Evolutionary conservation across 2,329 filamentous ascomycete genomes (phyloP).

Genomic region (Microcyclosporella mali): DNA sequence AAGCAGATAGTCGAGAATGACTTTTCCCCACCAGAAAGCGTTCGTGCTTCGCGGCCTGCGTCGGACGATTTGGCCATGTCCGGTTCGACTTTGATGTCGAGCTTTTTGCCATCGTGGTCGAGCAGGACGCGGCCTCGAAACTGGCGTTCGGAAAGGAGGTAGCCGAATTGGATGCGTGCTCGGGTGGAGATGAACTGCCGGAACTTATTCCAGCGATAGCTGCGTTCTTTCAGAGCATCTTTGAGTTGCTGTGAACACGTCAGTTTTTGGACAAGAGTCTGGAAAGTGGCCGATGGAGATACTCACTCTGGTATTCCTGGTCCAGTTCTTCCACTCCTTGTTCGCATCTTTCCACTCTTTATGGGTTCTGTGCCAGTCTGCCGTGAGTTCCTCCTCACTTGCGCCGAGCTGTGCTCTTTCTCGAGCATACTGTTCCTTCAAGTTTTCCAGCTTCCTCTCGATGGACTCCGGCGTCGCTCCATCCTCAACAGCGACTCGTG

Average conservation of each 20-base stretch:
- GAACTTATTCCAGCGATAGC: constrained; percentile 72
- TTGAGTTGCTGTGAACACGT: constrained; percentile 42
- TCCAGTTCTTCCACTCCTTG: constrained; percentile 18
- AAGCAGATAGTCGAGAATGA: constrained; percentile 96
- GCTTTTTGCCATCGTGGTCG: constrained; percentile 65
- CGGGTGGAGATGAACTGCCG: constrained; percentile 78
- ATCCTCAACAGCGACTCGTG: constrained; percentile 23
- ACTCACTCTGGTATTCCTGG: constrained; percentile 36
- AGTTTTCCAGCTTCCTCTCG: constrained; percentile 22
- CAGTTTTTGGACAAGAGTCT: constrained; percentile 1
- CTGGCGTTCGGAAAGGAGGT: constrained; percentile 79
- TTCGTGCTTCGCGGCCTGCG: constrained; percentile 77
- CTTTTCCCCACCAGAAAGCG: constrained; percentile 91
- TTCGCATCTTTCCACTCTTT: constrained; percentile 19
- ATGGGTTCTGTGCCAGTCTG: constrained; percentile 27
- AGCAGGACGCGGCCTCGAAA: constrained; percentile 78
- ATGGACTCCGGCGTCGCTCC: constrained; percentile 31
- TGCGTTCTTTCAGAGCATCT: constrained; percentile 60
- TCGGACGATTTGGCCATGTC: constrained; percentile 63
- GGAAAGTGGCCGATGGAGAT: not conserved
- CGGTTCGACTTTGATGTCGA: constrained; percentile 69
- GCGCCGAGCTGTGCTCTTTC: constrained; percentile 21
- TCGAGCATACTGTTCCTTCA: not conserved
- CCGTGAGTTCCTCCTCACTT: constrained; percentile 25
- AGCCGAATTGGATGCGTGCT: constrained; percentile 78